Conservation (phyloP, 257 asterid genomes). For the Rauvolfia tetraphylla region DNA sequence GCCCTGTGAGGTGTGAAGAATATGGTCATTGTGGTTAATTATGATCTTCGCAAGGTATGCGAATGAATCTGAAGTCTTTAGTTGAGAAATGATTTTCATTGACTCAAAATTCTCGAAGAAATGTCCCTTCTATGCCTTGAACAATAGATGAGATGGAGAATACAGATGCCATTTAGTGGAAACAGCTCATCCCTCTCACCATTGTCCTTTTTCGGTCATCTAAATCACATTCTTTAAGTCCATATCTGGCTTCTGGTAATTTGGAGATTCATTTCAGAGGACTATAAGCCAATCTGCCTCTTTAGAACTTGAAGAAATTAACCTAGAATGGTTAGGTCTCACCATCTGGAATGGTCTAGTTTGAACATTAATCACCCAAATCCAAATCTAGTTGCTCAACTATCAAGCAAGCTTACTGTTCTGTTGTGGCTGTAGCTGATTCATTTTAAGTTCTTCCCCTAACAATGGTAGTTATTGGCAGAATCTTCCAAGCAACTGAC, state of each 20-base stretch:
- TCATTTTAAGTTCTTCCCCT: too few species aligned
- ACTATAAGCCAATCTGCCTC: too few species aligned
- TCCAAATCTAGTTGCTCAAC: not conserved
- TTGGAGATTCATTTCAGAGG: not conserved
- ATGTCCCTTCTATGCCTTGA: conserved; percentile 18
- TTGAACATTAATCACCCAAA: not conserved
- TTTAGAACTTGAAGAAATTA: not conserved
- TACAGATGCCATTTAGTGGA: conserved; percentile 26
- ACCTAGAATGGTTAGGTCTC: not conserved
- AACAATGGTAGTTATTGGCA: too few species aligned
- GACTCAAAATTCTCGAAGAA: conserved; percentile 15
- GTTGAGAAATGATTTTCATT: conserved; percentile 43
- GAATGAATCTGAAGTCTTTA: conserved; percentile 7
- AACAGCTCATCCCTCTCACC: conserved; percentile 21
- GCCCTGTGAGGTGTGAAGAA: not conserved
- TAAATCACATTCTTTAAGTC: not conserved
- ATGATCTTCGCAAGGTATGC: not conserved
- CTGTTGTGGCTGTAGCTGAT: too few species aligned
- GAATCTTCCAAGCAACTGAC: too few species aligned
- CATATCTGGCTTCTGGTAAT: not conserved
- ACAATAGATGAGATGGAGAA: conserved; percentile 10
- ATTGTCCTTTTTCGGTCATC: not conserved
- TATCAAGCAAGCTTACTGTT: not conserved
- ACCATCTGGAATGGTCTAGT: not conserved
- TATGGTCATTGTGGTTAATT: conserved; percentile 1